A percentile compares a stretch with the other conserved stretches of the same genome.
These are phyloP conservation scores for Diplodia seriata DNA, from an alignment of 2,329 filamentous ascomycete genomes.

Conservation along the genomic window DNA sequence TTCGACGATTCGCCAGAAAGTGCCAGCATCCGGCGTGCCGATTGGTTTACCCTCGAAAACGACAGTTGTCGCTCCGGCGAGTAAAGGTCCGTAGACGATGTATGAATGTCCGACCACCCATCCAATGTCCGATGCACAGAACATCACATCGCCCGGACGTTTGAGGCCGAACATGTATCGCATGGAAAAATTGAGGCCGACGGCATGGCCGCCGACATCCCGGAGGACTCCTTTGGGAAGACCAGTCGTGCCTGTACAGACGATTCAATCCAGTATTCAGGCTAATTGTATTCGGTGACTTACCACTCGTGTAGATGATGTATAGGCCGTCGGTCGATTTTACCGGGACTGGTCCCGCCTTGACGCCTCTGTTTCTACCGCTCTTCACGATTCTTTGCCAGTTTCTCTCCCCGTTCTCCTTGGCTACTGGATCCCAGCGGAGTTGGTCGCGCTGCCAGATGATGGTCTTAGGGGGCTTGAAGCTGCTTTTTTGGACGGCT, in stretches of 20 bases:
- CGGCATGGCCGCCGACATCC: constrained; percentile 85
- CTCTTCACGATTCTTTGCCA: constrained; percentile 81
- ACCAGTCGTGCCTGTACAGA: constrained; percentile 69
- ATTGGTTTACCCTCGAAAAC: constrained; percentile 95
- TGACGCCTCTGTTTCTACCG: constrained; percentile 70
- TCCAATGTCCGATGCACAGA: constrained; percentile 84
- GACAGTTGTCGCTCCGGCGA: constrained; percentile 84
- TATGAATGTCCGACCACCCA: constrained; percentile 91
- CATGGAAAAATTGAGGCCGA: constrained; percentile 82
- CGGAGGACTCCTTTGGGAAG: constrained; percentile 82
- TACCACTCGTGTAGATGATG: constrained; percentile 82
- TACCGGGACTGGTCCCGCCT: constrained; percentile 77
- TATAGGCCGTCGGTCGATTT: constrained; percentile 82
- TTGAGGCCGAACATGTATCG: constrained; percentile 82
- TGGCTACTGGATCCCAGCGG: constrained; percentile 73
- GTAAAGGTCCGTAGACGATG: constrained; percentile 86
- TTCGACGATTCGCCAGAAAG: constrained; percentile 85
- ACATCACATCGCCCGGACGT: constrained; percentile 82
- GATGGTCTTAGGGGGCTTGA: constrained; percentile 76
- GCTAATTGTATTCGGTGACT: constrained; percentile 22
- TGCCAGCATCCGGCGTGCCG: constrained; percentile 84
- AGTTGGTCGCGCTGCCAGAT: constrained; percentile 85
- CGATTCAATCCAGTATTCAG: constrained; percentile 9
- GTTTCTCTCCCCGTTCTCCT: constrained; percentile 72
- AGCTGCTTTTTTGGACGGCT: constrained; percentile 69